Conservation (phyloP, 768 basidiomycete species). For the Daedaleopsis nitida region DNA sequence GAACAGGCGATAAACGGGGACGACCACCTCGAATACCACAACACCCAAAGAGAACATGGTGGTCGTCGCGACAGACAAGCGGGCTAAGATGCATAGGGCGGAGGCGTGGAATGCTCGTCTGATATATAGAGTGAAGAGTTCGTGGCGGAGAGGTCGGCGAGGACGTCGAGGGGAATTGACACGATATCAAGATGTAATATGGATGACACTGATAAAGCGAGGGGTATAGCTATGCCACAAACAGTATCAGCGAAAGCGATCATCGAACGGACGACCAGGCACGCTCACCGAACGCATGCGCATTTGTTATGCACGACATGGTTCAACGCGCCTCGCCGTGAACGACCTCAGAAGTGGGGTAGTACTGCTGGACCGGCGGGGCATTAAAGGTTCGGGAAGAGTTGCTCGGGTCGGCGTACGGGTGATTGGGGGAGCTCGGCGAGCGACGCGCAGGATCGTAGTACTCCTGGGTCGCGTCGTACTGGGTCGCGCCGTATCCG, state of each 20-base stretch:
- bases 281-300: conserved; percentile 1
- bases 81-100: conserved; percentile 5
- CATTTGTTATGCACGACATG: neutral
- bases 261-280: neutral
- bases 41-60: neutral
- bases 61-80: conserved; percentile 10
- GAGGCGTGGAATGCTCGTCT: conserved; percentile 10
- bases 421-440: conserved; percentile 9
- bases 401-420: conserved; percentile 24
- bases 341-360: neutral
- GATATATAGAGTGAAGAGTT: conserved; percentile 6
- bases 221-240: conserved; percentile 12
- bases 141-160: neutral
- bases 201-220: neutral
- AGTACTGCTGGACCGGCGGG: conserved; percentile 10
- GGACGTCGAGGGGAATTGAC: no score
- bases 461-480: conserved; percentile 10
- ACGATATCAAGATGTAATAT: no score
- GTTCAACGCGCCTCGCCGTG: conserved; percentile 19
- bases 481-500: conserved; percentile 12
- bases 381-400: conserved; percentile 9
- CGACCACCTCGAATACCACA: neutral
- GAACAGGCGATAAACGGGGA: neutral
- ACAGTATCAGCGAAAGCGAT: neutral
- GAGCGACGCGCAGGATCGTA: conserved; percentile 9